phyloP scores from a whole-genome alignment of 176 grass and related monocot species.

The Hyparrhenia diplandra region DNA sequence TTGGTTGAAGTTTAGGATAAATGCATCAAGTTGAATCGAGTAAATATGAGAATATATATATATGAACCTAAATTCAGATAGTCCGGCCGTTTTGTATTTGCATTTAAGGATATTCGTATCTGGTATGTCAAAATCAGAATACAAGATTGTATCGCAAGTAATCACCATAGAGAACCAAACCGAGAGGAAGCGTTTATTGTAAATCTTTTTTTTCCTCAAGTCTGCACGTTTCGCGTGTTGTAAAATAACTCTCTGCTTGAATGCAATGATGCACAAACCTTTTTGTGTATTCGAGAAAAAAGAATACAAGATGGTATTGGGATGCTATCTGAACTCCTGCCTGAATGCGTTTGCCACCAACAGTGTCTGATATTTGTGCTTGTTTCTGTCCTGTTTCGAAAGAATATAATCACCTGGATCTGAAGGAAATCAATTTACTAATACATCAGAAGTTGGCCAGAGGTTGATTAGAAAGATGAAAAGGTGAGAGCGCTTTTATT shows the following conservation, averaged over 20 bases:
- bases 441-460: neutral
- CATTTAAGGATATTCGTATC: neutral
- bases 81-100: neutral
- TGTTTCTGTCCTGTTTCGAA: neutral
- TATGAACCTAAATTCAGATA: neutral
- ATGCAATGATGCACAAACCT: no score
- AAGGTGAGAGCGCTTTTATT: neutral
- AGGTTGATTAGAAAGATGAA: neutral
- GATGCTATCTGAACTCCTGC: neutral
- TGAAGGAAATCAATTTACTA: neutral
- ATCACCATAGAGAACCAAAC: no score
- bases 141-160: no score
- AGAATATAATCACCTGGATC: neutral
- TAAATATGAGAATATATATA: no score
- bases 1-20: neutral
- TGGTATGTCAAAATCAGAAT: neutral
- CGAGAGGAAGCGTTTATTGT: no score
- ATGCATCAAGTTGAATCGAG: neutral
- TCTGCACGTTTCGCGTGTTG: no score
- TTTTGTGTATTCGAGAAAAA: no score
- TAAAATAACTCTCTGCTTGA: no score
- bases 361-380: neutral
- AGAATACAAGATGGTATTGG: no score
- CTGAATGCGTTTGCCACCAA: neutral
- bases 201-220: no score